These are phyloP conservation scores for Mycoemilia scoparia DNA, from an alignment of 192 early-diverging fungal genomes.

Conservation along the genomic window DNA sequence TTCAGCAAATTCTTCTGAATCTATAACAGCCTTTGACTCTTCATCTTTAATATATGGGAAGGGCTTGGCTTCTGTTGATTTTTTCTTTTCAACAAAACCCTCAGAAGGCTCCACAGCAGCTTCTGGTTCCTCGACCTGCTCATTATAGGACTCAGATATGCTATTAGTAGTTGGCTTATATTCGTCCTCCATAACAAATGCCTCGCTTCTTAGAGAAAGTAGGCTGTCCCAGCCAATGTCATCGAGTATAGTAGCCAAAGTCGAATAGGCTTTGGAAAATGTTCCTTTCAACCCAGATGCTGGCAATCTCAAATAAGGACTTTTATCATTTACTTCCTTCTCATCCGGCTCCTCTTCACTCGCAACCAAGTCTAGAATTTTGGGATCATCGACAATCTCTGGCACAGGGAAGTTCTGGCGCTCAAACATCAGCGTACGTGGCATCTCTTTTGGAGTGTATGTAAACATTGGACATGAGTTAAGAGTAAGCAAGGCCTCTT, in stretches of 20 bases:
- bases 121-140: slow-evolving; percentile 13
- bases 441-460: slow-evolving; percentile 66
- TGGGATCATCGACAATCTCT: slow-evolving; percentile 40
- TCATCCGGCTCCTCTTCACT: too few species aligned
- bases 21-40: too few species aligned
- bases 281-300: slow-evolving; percentile 84
- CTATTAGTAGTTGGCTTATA: slow-evolving; percentile 41
- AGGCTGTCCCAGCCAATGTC: slow-evolving; percentile 95
- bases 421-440: slow-evolving; percentile 77
- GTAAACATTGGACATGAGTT: slow-evolving; percentile 99
- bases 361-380: slow-evolving; percentile 25
- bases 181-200: slow-evolving; percentile 99
- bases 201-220: slow-evolving; percentile 60
- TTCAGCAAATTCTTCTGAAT: too few species aligned
- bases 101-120: too few species aligned
- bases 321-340: slow-evolving; percentile 18
- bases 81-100: too few species aligned
- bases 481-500: slow-evolving; percentile 76
- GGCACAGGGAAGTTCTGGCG: slow-evolving; percentile 76
- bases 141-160: slow-evolving; percentile 13
- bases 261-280: slow-evolving; percentile 71
- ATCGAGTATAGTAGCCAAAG: slow-evolving; percentile 60
- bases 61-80: too few species aligned
- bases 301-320: slow-evolving; percentile 62
- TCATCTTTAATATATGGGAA: too few species aligned